Percentiles rank a stretch among this genome's conserved stretches.
Evolutionary conservation across 2,329 filamentous ascomycete genomes (phyloP).

Genomic region (Stachybotrys elegans): DNA sequence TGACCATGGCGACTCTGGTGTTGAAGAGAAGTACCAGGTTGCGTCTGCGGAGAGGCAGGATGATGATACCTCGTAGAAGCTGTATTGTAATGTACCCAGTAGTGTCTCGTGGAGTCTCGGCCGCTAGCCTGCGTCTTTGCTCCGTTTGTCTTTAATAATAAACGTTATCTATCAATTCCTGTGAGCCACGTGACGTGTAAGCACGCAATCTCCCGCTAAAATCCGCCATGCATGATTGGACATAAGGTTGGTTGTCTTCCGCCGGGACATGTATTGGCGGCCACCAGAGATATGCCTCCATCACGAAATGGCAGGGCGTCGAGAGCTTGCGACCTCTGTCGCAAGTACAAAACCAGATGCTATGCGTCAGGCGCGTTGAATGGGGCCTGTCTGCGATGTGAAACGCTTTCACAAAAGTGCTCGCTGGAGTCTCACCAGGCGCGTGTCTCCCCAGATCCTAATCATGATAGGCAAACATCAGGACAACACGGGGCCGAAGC

Average conservation of each 20-base stretch:
- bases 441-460: neutral
- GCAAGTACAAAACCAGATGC: constrained; percentile 19
- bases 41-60: neutral
- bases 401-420: constrained; percentile 16
- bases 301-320: constrained; percentile 16
- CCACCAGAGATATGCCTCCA: constrained; percentile 14
- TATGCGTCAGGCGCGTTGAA: constrained; percentile 10
- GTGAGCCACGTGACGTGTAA: constrained; percentile 8
- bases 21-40: constrained; percentile 11
- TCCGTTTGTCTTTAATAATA: too few relatives aligned
- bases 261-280: neutral
- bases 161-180: neutral
- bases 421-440: constrained; percentile 10
- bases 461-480: neutral
- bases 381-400: constrained; percentile 17
- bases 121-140: too few relatives aligned
- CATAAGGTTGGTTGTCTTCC: neutral
- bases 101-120: neutral
- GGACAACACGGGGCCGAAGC: neutral
- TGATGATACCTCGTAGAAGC: too few relatives aligned
- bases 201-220: constrained; percentile 10
- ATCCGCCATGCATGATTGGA: neutral
- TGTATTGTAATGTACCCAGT: neutral
- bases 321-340: constrained; percentile 19
- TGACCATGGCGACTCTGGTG: constrained; percentile 19